Conservation (phyloP, 805 yeast genomes). For the Metahyphopichia silvanorum region DNA sequence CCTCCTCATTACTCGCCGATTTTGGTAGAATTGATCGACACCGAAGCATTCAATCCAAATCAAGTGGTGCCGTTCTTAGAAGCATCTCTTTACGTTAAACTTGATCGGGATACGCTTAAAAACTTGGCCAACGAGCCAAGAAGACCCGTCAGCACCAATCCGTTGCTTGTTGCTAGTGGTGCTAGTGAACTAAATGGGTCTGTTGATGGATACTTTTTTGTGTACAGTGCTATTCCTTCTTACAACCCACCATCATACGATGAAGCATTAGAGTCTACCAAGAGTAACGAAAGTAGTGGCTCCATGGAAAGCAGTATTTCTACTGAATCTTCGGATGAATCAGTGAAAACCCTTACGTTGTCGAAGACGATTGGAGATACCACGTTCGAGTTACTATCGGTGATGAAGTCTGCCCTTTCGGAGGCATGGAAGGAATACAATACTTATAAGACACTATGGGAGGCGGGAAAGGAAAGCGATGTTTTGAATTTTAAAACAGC, state of each 20-base stretch:
- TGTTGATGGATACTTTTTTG: constrained; percentile 70
- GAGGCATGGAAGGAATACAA: constrained; percentile 76
- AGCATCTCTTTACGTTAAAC: constrained; percentile 59
- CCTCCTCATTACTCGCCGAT: constrained; percentile 60
- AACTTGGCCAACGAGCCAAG: constrained; percentile 65
- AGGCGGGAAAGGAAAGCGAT: constrained; percentile 65
- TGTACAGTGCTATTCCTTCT: constrained; percentile 68
- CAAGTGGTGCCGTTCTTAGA: constrained; percentile 75
- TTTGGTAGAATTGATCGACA: constrained; percentile 66
- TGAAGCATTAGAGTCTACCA: constrained; percentile 8
- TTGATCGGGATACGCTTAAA: constrained; percentile 55
- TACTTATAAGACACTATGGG: constrained; percentile 54
- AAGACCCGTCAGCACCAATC: constrained; percentile 59
- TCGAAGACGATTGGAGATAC: constrained; percentile 12
- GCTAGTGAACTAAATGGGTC: constrained; percentile 74
- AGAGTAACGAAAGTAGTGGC: neutral
- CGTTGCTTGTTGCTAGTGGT: constrained; percentile 72
- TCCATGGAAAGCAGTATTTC: neutral
- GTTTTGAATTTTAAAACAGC: constrained; percentile 58
- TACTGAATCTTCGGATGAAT: neutral
- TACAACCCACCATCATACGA: constrained; percentile 58
- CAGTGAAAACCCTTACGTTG: constrained; percentile 2
- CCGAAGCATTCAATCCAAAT: constrained; percentile 66
- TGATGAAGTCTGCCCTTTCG: constrained; percentile 53
- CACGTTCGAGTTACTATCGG: constrained; percentile 36